Evolutionary conservation across 2,329 filamentous ascomycete genomes (phyloP), one percentile per base, ranked within the genome.

Genomic region (Aspergillus quadrilineatus): DNA sequence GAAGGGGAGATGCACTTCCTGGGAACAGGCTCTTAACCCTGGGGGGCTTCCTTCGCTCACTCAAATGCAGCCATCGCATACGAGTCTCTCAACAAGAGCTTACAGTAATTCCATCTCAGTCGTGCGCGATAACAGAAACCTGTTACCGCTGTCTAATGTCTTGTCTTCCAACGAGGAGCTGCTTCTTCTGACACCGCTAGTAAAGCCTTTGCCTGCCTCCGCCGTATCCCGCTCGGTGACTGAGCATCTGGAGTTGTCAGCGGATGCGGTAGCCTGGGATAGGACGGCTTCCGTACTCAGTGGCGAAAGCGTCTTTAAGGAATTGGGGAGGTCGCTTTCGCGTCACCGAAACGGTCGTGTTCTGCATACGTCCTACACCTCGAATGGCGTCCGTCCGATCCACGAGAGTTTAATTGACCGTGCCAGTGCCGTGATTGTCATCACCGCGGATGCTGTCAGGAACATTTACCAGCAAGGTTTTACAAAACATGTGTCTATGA

Each of bases 391-490:
- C 3, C 83, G 92, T 37, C 92, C 92, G 72, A 89, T 96, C 0
- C 93, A 97, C 69, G 93, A 97, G 67, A 94, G 93, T 60, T 80
- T 97, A 15, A 95, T 97, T 70, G 89, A 92, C 63, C 83, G 92
- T 64, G 92, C 92, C 9, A 90, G 89, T 50, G 90, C 89, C 4
- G 91, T 97, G 60, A 89, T 97, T 60, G 87, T 97, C 50, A 84
- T 97, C 32, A 97, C 93, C 0, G 93, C 93, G 8, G 93, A 97
- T 75, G 92, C 92, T 0, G 96, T 96, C 69, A 84, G 92, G 41
- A 97, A 97, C 68, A 77, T 96, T 12, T 97, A 97, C 69, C 93
- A 97, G 71, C 86, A 91, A 50, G 92, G 92, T 0, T 97, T 97
- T 70, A 93, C 93, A 1, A 97, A 97, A 71, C 93, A 97, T 63